Evolutionary conservation across 2,329 filamentous ascomycete species (phyloP).

Genomic region (Aspergillus fumigatus): DNA sequence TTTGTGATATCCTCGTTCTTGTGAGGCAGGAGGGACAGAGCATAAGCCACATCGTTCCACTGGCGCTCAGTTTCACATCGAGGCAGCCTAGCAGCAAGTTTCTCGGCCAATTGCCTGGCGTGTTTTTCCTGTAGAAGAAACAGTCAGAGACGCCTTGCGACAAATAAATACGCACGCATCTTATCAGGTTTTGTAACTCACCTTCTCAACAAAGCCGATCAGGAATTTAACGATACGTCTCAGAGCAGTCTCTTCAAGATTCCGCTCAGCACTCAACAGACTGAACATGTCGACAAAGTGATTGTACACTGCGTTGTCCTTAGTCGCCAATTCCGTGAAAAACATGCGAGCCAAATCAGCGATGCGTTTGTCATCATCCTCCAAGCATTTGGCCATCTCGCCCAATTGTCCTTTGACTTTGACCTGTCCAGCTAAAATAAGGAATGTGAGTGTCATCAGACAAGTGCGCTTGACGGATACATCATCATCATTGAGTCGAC

Average conservation of each 20-base stretch:
- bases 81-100: slow-evolving; percentile 78
- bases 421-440: slow-evolving; percentile 94
- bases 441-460: slow-evolving; percentile 95
- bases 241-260: slow-evolving; percentile 79
- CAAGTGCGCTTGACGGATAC: slow-evolving; percentile 93
- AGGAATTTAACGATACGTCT: slow-evolving; percentile 86
- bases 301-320: slow-evolving; percentile 98
- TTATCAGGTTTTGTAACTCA: slow-evolving; percentile 41
- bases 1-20: slow-evolving; percentile 47
- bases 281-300: slow-evolving; percentile 99
- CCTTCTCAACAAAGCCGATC: slow-evolving; percentile 95
- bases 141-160: neutral
- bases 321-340: slow-evolving; percentile 94
- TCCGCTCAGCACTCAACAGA: slow-evolving; percentile 75
- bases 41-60: slow-evolving; percentile 97
- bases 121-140: slow-evolving; percentile 73
- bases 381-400: slow-evolving; percentile 98
- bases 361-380: slow-evolving; percentile 92
- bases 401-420: slow-evolving; percentile 98
- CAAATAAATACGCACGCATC: neutral
- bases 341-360: slow-evolving; percentile 96
- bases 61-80: slow-evolving; percentile 90
- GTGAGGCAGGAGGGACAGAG: slow-evolving; percentile 81
- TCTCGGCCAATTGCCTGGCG: slow-evolving; percentile 87
- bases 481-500: slow-evolving; percentile 82